These are phyloP conservation scores for Psophocarpus tetragonolobus DNA, from an alignment of 306 rosid species.

Conservation along the genomic window DNA sequence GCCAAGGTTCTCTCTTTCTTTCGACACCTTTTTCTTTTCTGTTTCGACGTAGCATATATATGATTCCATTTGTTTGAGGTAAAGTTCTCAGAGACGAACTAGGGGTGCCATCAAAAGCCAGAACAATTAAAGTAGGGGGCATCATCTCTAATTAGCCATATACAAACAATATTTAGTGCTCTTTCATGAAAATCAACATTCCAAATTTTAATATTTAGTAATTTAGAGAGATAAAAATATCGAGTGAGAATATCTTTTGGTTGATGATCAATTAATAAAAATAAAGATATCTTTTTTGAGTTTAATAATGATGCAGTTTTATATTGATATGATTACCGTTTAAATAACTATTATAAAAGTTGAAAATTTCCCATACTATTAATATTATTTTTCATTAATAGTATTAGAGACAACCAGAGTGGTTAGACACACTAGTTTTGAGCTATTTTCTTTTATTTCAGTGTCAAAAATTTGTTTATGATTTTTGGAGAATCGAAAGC, in stretches of 20 bases:
- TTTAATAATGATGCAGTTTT: too few species aligned
- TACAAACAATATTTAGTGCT: slow-evolving; percentile 39
- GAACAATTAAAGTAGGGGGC: slow-evolving; percentile 30
- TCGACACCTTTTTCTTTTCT: slow-evolving; percentile 8
- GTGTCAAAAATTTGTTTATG: too few species aligned
- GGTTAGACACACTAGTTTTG: too few species aligned
- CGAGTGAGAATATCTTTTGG: slow-evolving; percentile 39
- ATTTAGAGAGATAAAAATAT: not conserved
- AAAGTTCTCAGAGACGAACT: not conserved
- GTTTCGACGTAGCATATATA: slow-evolving; percentile 45
- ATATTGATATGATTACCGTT: too few species aligned
- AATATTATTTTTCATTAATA: too few species aligned
- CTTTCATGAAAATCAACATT: slow-evolving; percentile 11
- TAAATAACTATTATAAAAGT: too few species aligned
- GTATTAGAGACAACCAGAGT: too few species aligned
- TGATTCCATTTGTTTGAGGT: slow-evolving; percentile 44
- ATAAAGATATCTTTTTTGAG: too few species aligned
- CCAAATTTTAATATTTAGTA: slow-evolving; percentile 29
- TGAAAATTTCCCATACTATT: too few species aligned
- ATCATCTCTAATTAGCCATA: not conserved
- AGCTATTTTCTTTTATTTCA: too few species aligned
- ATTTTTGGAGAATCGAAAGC: too few species aligned
- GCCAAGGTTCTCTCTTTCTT: not conserved
- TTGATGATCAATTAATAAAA: not conserved
- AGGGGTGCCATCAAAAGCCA: slow-evolving; percentile 20